Evolutionary conservation across 345 rosid genomes (phyloP).

Genomic region (Sisymbrium irio): DNA sequence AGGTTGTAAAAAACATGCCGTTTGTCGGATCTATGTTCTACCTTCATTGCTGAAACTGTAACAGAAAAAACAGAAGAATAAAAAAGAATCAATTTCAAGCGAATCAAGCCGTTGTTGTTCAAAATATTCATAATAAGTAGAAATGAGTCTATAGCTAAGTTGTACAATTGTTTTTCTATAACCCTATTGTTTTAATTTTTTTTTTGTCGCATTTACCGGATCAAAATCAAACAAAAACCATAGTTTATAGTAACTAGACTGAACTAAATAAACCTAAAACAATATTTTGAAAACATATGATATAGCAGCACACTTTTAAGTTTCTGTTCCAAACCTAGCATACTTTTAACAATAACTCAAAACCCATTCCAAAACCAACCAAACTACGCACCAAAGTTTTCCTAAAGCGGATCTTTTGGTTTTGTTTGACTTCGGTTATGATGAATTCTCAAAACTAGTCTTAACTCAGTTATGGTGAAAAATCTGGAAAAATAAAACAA

Average conservation of each 20-base stretch:
- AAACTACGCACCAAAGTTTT: too few relatives aligned
- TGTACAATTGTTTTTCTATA: not conserved
- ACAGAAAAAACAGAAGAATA: not conserved
- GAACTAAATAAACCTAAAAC: not conserved
- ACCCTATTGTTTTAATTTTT: not conserved
- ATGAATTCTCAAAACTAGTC: too few relatives aligned
- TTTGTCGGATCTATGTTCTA: constrained; percentile 28
- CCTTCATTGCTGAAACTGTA: constrained; percentile 33
- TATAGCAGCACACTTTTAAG: too few relatives aligned
- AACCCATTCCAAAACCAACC: too few relatives aligned
- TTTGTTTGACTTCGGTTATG: too few relatives aligned
- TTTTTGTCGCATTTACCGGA: not conserved
- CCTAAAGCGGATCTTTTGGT: too few relatives aligned
- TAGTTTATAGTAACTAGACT: not conserved
- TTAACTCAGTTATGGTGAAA: not conserved
- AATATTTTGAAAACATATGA: too few relatives aligned
- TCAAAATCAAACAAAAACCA: not conserved
- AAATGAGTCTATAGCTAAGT: not conserved
- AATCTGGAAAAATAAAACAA: too few relatives aligned
- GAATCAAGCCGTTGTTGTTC: not conserved
- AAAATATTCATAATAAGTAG: not conserved
- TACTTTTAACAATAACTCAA: too few relatives aligned
- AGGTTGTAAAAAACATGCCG: constrained; percentile 80
- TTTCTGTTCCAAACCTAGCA: too few relatives aligned
- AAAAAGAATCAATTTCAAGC: not conserved